A percentile compares a stretch with the other conserved stretches of the same genome.
Evolutionary conservation across 1,284 basidiomycete species (phyloP).

Genomic region (Leccinum pseudoinsigne): DNA sequence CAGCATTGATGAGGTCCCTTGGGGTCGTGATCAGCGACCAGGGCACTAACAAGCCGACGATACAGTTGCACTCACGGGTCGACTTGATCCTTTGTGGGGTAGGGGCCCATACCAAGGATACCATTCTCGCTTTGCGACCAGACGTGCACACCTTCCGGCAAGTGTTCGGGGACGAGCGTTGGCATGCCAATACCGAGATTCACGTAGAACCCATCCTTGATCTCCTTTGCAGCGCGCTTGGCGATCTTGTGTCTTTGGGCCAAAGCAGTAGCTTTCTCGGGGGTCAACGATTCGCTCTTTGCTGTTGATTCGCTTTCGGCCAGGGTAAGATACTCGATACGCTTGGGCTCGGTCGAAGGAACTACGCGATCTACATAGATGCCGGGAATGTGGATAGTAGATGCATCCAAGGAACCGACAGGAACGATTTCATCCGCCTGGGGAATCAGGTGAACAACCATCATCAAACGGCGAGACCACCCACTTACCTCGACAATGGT

Average conservation of each 20-base stretch:
- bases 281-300: constrained; percentile 36
- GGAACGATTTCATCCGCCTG: constrained; percentile 64
- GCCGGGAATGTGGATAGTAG: constrained; percentile 83
- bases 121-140: constrained; percentile 97
- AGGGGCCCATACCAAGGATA: constrained; percentile 94
- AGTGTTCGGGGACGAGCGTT: constrained; percentile 86
- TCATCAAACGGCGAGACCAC: no score
- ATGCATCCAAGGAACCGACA: constrained; percentile 80
- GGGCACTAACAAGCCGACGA: neutral
- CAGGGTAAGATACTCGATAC: constrained; percentile 78
- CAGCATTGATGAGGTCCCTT: constrained; percentile 92
- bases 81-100: constrained; percentile 84
- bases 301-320: constrained; percentile 40
- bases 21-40: constrained; percentile 1
- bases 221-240: constrained; percentile 53
- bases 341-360: constrained; percentile 73
- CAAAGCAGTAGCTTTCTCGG: constrained; percentile 54
- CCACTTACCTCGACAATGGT: no score
- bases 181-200: constrained; percentile 89
- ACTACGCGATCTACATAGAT: constrained; percentile 91
- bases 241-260: constrained; percentile 39
- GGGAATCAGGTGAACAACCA: no score
- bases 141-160: constrained; percentile 78
- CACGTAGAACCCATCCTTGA: constrained; percentile 88
- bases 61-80: constrained; percentile 67